Conservation (phyloP, 441 rosid genomes). For the Euphorbia schlechtendalii region DNA sequence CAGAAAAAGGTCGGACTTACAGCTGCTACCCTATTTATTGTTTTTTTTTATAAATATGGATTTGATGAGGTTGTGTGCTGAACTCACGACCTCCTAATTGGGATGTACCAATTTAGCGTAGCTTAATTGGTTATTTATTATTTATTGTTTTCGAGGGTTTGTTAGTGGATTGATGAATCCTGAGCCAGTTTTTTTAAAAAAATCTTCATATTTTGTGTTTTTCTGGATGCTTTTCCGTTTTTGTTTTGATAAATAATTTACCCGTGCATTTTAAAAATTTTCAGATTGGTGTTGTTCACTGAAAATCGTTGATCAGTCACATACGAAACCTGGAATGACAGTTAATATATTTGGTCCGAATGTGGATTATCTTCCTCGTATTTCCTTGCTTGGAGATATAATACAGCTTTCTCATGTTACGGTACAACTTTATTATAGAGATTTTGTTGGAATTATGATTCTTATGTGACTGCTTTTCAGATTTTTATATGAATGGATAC, state of each 20-base stretch:
- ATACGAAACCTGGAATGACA: conserved; percentile 31
- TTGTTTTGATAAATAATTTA: neutral
- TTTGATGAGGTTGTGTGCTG: too few relatives aligned
- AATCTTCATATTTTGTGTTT: neutral
- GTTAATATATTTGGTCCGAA: conserved; percentile 39
- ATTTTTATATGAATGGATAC: neutral
- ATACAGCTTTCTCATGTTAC: conserved; percentile 38
- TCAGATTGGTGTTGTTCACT: conserved; percentile 45
- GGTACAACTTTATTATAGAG: conserved; percentile 27
- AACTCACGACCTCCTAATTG: too few relatives aligned
- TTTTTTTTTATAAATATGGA: too few relatives aligned
- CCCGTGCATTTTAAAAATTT: conserved; percentile 5
- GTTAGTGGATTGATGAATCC: conserved; percentile 30
- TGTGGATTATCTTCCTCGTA: conserved; percentile 35
- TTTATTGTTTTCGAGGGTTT: neutral
- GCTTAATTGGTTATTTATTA: too few relatives aligned
- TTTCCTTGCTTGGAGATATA: conserved; percentile 46
- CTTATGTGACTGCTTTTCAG: neutral
- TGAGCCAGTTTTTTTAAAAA: conserved; percentile 30
- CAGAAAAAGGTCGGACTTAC: conserved; percentile 60
- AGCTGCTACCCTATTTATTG: conserved; percentile 38
- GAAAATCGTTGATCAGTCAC: conserved; percentile 44
- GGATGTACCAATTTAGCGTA: too few relatives aligned
- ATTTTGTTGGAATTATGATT: neutral
- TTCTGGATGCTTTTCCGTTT: neutral